Conservation (phyloP, 345 rosid genomes). For the Pseudoturritis turrita region DNA sequence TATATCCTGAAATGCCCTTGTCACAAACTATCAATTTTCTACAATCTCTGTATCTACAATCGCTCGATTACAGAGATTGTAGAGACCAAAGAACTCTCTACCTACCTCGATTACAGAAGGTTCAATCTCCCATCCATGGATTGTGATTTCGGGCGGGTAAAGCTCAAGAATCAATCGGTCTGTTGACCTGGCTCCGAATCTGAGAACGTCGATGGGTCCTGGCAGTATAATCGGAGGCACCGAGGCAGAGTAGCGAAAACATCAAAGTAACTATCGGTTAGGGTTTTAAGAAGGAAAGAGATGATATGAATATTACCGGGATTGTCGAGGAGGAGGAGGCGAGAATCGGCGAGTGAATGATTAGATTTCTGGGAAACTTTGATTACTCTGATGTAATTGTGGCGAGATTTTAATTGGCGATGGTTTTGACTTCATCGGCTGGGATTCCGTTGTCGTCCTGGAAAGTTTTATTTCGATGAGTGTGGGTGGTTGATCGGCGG, state of each 20-base stretch:
- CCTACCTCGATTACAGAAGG: constrained; percentile 69
- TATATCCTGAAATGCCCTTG: too few species aligned
- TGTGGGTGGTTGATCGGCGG: not conserved
- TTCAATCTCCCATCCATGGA: constrained; percentile 95
- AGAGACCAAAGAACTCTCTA: constrained; percentile 67
- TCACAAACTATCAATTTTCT: too few species aligned
- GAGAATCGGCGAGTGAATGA: constrained; percentile 58
- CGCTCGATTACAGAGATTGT: too few species aligned
- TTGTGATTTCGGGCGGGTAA: constrained; percentile 45
- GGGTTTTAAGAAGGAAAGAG: constrained; percentile 56
- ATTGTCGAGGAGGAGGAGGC: constrained; percentile 71
- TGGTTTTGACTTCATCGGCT: constrained; percentile 52
- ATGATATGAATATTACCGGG: constrained; percentile 94
- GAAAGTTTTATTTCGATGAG: constrained; percentile 7
- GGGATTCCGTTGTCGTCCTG: constrained; percentile 57
- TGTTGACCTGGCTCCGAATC: constrained; percentile 79
- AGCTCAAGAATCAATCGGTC: constrained; percentile 64
- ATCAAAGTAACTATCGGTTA: constrained; percentile 79
- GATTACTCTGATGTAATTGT: constrained; percentile 76
- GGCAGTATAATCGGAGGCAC: constrained; percentile 56
- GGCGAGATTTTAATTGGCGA: constrained; percentile 71
- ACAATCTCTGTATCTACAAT: too few species aligned
- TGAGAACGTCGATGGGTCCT: constrained; percentile 71
- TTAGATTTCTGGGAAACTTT: constrained; percentile 61
- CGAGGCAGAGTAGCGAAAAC: constrained; percentile 79